Percentiles rank a stretch among this genome's conserved stretches.
Conservation (phyloP, 768 basidiomycete species). For the Tricholoma bakamatsutake region DNA sequence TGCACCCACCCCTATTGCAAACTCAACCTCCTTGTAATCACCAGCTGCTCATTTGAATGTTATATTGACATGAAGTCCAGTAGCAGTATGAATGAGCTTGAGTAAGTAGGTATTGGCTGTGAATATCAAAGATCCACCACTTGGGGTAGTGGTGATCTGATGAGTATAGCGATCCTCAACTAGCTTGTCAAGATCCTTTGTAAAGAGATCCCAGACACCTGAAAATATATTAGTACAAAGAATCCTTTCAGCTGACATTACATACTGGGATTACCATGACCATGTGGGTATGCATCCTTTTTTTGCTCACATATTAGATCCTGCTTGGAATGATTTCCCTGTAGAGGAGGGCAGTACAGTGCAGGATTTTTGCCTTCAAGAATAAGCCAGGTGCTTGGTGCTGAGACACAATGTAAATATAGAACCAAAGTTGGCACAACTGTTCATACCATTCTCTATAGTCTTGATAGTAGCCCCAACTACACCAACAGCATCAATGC, state of each 20-base stretch:
- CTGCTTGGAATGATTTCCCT: background rate
- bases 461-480: constrained; percentile 10
- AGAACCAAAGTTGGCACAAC: background rate
- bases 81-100: constrained; percentile 11
- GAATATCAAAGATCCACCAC: constrained; percentile 18
- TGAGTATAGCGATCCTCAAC: constrained; percentile 17
- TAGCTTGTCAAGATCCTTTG: constrained; percentile 24
- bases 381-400: background rate
- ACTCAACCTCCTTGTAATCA: constrained; percentile 15
- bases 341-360: constrained; percentile 4
- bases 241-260: background rate
- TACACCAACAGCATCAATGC: constrained; percentile 4
- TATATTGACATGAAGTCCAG: constrained; percentile 9
- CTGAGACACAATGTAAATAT: background rate
- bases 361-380: background rate
- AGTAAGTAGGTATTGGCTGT: constrained; percentile 9
- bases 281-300: background rate
- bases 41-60: constrained; percentile 11
- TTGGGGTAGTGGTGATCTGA: background rate
- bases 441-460: constrained; percentile 12
- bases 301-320: background rate
- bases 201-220: constrained; percentile 7
- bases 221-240: background rate
- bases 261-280: background rate
- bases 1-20: constrained; percentile 9